A percentile compares a stretch with the other conserved stretches of the same genome.
Conservation (phyloP, 306 rosid species). For the Dryas octopetala region DNA sequence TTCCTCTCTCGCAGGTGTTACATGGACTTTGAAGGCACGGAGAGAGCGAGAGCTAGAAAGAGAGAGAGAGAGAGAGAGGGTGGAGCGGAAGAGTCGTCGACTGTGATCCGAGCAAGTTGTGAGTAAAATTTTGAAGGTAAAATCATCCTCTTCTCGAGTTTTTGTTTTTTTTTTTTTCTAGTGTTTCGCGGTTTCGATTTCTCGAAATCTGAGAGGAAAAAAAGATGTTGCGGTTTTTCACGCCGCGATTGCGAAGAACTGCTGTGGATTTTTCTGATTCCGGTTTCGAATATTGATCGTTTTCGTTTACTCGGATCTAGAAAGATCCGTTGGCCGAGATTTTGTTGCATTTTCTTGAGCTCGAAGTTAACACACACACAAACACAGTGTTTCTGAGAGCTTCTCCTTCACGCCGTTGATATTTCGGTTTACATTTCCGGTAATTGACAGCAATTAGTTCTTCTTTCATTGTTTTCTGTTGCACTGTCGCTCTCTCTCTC, state of each 20-base stretch:
- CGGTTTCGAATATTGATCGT: neutral
- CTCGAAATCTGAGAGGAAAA: conserved; percentile 8
- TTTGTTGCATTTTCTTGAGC: conserved; percentile 8
- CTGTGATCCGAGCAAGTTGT: conserved; percentile 20
- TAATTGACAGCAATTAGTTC: conserved; percentile 28
- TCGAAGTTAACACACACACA: neutral
- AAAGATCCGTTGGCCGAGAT: neutral
- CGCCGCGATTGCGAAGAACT: neutral
- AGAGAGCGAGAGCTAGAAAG: neutral
- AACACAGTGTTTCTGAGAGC: conserved; percentile 10
- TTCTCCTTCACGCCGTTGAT: conserved; percentile 21
- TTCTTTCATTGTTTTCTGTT: conserved; percentile 42
- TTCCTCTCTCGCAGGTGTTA: neutral
- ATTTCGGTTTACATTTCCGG: conserved; percentile 9
- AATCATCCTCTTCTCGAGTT: neutral
- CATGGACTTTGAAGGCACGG: conserved; percentile 2
- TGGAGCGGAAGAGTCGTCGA: conserved; percentile 1
- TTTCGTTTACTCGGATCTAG: conserved; percentile 17
- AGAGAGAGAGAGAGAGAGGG: too few relatives aligned
- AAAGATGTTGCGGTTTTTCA: neutral
- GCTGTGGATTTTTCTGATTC: neutral
- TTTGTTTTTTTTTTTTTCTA: neutral
- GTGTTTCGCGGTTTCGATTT: neutral
- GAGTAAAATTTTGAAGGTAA: conserved; percentile 17
- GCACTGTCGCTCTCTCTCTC: conserved; percentile 43